A percentile compares a stretch with the other conserved stretches of the same genome.
Evolutionary conservation across 2,329 filamentous ascomycete genomes (phyloP).

Genomic region (Colletotrichum tofieldiae): DNA sequence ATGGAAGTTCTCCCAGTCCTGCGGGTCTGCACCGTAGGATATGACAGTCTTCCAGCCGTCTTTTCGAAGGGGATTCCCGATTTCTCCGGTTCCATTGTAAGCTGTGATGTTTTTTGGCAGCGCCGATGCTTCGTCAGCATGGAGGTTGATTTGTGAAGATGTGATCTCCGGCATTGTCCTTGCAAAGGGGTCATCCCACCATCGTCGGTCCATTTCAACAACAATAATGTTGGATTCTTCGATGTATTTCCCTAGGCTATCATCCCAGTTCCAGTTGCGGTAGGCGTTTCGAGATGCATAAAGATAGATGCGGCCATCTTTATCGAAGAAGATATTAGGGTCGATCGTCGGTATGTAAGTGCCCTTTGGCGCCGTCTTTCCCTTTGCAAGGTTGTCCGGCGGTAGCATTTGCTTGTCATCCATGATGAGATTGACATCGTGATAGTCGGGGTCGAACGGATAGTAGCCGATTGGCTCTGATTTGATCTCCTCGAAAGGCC

Average conservation of each 20-base stretch:
- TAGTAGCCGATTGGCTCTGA: constrained; percentile 53
- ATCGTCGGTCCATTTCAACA: constrained; percentile 52
- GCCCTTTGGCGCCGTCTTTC: constrained; percentile 51
- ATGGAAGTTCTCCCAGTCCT: constrained; percentile 55
- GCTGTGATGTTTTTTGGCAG: constrained; percentile 51
- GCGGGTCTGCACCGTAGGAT: constrained; percentile 53
- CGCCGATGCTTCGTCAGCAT: constrained; percentile 47
- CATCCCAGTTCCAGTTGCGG: constrained; percentile 57
- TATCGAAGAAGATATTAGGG: constrained; percentile 44
- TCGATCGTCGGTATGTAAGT: constrained; percentile 53
- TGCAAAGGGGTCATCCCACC: constrained; percentile 55
- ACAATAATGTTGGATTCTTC: constrained; percentile 57
- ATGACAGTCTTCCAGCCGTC: constrained; percentile 57
- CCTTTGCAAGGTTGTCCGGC: constrained; percentile 48
- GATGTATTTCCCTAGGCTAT: constrained; percentile 52
- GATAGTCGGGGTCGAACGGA: constrained; percentile 54
- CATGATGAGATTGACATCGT: constrained; percentile 57
- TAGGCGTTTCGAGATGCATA: constrained; percentile 55
- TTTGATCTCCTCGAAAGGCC: constrained; percentile 53
- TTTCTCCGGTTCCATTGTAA: constrained; percentile 55
- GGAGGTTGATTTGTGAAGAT: constrained; percentile 49
- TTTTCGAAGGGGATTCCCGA: constrained; percentile 53
- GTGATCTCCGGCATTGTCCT: constrained; percentile 54
- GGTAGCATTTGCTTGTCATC: constrained; percentile 54
- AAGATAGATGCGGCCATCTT: constrained; percentile 44